Evolutionary conservation across 169 alveolate genomes (phyloP).

Genomic region (Eimeria falciformis): DNA sequence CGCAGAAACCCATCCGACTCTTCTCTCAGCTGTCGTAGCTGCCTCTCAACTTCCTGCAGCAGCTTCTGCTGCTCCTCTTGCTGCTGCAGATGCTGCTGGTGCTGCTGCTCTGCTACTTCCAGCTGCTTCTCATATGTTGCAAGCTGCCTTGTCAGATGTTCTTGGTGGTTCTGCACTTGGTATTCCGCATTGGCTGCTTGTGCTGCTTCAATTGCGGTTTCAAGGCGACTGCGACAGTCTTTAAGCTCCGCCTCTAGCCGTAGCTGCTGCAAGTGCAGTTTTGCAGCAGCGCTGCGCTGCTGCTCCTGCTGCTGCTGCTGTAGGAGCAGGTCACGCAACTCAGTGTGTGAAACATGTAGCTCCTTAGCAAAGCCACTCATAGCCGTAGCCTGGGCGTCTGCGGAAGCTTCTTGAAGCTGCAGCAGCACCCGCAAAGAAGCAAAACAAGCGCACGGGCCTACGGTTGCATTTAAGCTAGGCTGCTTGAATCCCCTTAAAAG

Average conservation of each 20-base stretch:
- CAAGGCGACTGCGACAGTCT: conserved; percentile 45
- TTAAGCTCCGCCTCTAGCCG: conserved; percentile 43
- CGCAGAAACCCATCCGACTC: conserved; percentile 32
- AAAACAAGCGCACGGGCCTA: too few relatives aligned
- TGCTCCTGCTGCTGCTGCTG: conserved; percentile 53
- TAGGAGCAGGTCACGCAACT: conserved; percentile 39
- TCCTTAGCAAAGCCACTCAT: conserved; percentile 12
- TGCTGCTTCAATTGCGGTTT: conserved; percentile 25
- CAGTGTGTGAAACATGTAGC: conserved; percentile 13
- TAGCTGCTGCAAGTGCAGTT: conserved; percentile 43
- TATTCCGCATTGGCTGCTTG: conserved; percentile 1
- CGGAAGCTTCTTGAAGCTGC: conserved; percentile 54
- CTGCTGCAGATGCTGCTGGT: conserved; percentile 24
- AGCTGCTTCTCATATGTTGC: conserved; percentile 42
- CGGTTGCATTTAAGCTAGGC: too few relatives aligned
- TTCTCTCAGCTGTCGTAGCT: conserved; percentile 22
- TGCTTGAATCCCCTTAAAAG: too few relatives aligned
- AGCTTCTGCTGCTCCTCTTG: conserved; percentile 34
- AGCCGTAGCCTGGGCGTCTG: conserved; percentile 53
- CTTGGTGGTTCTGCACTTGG: conserved; percentile 31
- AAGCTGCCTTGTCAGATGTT: conserved; percentile 35
- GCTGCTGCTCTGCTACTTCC: conserved; percentile 54
- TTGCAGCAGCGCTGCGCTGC: conserved; percentile 50
- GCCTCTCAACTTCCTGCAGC: conserved; percentile 38
- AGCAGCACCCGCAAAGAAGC: conserved; percentile 2